Base-by-base conservation (phyloP, 768 basidiomycete species). In the Lactarius indigo region DNA sequence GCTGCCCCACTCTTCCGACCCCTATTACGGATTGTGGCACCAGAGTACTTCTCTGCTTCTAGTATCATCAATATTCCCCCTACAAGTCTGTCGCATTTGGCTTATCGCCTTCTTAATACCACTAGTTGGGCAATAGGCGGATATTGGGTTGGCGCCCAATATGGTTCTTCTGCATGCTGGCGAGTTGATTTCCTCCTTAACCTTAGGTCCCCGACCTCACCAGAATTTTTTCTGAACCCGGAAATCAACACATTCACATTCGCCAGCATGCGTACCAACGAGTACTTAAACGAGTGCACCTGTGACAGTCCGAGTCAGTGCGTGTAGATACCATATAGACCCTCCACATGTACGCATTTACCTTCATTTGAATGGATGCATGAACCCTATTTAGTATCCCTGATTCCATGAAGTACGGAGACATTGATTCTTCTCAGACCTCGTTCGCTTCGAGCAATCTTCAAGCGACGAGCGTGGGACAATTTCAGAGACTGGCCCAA, bases 1-100 rank as follows among this genome's bases (percentile, higher is more conserved):
- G 69, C 71, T 20, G 65, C 64, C 41, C 71, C 72, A 13, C 52
- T 57, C 55, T 72, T 73, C 64, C 69, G 63, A 28, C 75, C 63
- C 64, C 69, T 30, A 72, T 74, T 47, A 23, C n/a, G 18, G 44
- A 10, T 41, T 20, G 42, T 44, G n/a, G 44, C 3, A n/a, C n/a
- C n/a, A 4, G 23, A 9, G 23, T 23, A 47, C 44, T 47, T 23
- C 42, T 44, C 44, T 10, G 44, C n/a, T 47, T 47, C 44, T 47
- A n/a, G n/a, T 3, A 23, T n/a, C n/a, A n/a, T 47, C 44, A 47
- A 23, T n/a, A 47, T 23, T n/a, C 42, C 20, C 41, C n/a, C n/a
- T 47, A 12, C n/a, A 23, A 47, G 3, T n/a, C 44, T 23, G 39
- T 41, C 9, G 44, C 44, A 4, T n/a, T 47, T 47, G 5, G 39